phyloP scores from a whole-genome alignment of 345 rosid species.

The Rhodomyrtus tomentosa region DNA sequence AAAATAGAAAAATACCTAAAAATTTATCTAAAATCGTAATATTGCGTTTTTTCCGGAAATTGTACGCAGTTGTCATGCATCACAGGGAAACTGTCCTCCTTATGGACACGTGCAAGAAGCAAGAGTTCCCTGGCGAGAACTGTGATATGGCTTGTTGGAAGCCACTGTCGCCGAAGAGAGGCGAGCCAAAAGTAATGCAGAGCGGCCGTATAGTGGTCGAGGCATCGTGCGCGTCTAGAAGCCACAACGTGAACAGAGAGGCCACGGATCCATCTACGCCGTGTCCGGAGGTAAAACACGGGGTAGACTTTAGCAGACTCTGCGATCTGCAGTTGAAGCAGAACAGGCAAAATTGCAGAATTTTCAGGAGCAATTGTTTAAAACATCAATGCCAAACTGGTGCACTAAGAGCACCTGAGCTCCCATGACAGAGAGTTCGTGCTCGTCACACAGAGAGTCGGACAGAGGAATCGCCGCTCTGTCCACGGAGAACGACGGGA shows the following conservation, averaged over 20 bases:
- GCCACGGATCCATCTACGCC: slow-evolving; percentile 58
- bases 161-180: slow-evolving; percentile 30
- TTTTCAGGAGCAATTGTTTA: not conserved
- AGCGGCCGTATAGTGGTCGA: slow-evolving; percentile 20
- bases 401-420: slow-evolving; percentile 14
- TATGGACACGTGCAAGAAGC: slow-evolving; percentile 42
- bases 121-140: slow-evolving; percentile 28
- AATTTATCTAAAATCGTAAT: no score
- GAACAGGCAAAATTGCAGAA: not conserved
- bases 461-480: slow-evolving; percentile 32
- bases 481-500: slow-evolving; percentile 27
- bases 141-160: slow-evolving; percentile 24
- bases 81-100: slow-evolving; percentile 23
- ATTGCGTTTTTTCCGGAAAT: no score
- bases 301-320: not conserved
- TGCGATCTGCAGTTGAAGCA: not conserved
- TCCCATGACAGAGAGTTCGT: slow-evolving; percentile 17
- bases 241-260: slow-evolving; percentile 53
- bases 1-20: no score
- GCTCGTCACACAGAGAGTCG: not conserved
- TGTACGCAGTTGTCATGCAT: no score
- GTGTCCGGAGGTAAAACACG: slow-evolving; percentile 40
- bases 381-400: not conserved
- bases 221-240: slow-evolving; percentile 25
- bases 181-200: slow-evolving; percentile 70